Conservation (phyloP, 2,329 filamentous ascomycete species). For the Corynespora cassiicola region DNA sequence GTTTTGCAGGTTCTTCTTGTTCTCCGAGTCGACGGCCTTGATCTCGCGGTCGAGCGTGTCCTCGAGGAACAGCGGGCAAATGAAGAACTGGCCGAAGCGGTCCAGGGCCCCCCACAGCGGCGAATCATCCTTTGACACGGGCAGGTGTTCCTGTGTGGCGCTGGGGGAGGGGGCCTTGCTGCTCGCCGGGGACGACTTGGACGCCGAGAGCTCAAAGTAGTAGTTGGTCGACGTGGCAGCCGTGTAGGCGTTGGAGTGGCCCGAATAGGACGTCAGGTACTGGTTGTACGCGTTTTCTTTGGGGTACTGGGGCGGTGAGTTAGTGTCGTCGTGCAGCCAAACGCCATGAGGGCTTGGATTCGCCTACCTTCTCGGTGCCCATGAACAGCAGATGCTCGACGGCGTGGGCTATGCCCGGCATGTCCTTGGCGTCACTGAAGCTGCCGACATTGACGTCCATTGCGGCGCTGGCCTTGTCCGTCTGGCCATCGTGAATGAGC, state of each 20-base stretch:
- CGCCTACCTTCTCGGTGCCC: constrained; percentile 86
- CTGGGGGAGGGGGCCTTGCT: constrained; percentile 52
- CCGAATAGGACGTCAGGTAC: constrained; percentile 88
- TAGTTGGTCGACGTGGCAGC: constrained; percentile 95
- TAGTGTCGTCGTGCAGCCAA: constrained; percentile 4
- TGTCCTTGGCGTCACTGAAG: constrained; percentile 88
- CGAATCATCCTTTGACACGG: constrained; percentile 52
- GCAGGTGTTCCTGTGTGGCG: constrained; percentile 44
- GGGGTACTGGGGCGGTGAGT: constrained; percentile 67
- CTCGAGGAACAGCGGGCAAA: constrained; percentile 83
- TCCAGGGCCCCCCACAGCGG: constrained; percentile 83
- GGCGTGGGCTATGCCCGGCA: constrained; percentile 94
- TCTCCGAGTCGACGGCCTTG: constrained; percentile 89
- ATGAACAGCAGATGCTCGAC: constrained; percentile 98
- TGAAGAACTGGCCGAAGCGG: constrained; percentile 93
- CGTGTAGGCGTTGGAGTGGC: constrained; percentile 94
- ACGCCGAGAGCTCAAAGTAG: constrained; percentile 93
- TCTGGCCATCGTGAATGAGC: constrained; percentile 90
- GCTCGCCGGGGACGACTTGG: constrained; percentile 63
- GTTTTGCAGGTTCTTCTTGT: constrained; percentile 96
- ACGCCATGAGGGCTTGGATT: too few relatives aligned
- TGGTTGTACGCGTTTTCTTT: constrained; percentile 95
- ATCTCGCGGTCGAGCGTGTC: constrained; percentile 87
- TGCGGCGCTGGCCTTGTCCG: constrained; percentile 94
- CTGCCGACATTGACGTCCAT: constrained; percentile 96